phyloP scores from a whole-genome alignment of 2,329 filamentous ascomycete species.

The Ilyonectria sp. region DNA sequence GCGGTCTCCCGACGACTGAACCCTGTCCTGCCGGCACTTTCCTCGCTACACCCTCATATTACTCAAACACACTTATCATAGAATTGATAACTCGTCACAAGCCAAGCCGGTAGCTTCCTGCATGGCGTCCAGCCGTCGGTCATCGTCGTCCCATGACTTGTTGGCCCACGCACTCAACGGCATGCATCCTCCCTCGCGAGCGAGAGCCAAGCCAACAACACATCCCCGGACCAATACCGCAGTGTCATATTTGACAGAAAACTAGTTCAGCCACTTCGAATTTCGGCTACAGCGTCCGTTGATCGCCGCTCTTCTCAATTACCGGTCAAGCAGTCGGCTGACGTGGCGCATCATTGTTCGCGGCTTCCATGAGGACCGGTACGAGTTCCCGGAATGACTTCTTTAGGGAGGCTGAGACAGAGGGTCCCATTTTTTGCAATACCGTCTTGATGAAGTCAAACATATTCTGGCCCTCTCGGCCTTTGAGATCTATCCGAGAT shows the following conservation, averaged over 20 bases:
- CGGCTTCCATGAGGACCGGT: neutral
- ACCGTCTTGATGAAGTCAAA: slow-evolving; percentile 23
- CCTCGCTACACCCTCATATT: neutral
- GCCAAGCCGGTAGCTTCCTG: neutral
- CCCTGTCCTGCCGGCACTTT: neutral
- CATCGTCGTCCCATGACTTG: neutral
- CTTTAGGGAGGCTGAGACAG: neutral
- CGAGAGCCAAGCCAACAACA: too few relatives aligned
- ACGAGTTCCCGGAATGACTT: neutral
- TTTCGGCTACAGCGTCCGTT: neutral
- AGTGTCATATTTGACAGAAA: too few relatives aligned
- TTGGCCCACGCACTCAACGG: neutral
- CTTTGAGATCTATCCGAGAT: neutral
- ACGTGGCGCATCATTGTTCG: neutral
- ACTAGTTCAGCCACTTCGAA: neutral
- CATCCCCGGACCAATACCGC: too few relatives aligned
- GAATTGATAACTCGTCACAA: neutral
- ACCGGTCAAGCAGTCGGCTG: neutral
- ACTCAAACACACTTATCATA: neutral
- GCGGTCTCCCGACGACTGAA: too few relatives aligned
- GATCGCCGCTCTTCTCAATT: neutral
- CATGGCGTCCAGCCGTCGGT: neutral
- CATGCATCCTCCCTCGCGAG: neutral
- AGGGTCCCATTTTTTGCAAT: neutral
- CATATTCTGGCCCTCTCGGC: neutral